Evolutionary conservation across 371 early-diverging fungal species (phyloP).

Genomic region (Circinella minor): DNA sequence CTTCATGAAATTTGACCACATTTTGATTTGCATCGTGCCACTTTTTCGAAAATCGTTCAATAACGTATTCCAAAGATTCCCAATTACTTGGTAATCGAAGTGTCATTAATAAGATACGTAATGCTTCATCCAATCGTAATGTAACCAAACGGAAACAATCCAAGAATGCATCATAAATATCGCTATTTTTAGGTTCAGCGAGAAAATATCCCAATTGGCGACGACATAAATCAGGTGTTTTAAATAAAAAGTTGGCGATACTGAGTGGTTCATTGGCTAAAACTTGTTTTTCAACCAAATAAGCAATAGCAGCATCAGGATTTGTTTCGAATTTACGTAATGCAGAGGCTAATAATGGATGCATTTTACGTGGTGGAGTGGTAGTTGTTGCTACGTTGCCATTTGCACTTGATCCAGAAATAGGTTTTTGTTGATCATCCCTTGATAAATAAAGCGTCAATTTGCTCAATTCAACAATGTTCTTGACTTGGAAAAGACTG

Average conservation of each 20-base stretch:
- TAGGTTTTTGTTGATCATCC: constrained; percentile 44
- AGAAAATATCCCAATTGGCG: constrained; percentile 73
- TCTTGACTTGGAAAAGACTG: constrained; percentile 67
- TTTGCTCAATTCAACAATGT: constrained; percentile 60
- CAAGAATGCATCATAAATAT: constrained; percentile 76
- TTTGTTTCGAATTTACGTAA: constrained; percentile 73
- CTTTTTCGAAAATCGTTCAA: constrained; percentile 79
- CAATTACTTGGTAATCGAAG: constrained; percentile 81
- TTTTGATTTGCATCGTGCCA: constrained; percentile 74
- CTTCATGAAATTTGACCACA: constrained; percentile 63
- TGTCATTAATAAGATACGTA: constrained; percentile 75
- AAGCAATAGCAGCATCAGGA: constrained; percentile 71
- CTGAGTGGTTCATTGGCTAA: constrained; percentile 69
- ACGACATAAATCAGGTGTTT: constrained; percentile 80
- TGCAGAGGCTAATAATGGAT: constrained; percentile 64
- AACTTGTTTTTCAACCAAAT: constrained; percentile 73
- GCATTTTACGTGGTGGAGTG: constrained; percentile 52
- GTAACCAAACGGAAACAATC: constrained; percentile 76
- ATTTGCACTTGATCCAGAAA: too few species aligned
- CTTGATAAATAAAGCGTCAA: constrained; percentile 56
- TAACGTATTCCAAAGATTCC: constrained; percentile 74
- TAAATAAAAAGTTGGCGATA: constrained; percentile 86
- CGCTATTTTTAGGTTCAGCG: constrained; percentile 53
- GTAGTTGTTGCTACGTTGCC: not conserved
- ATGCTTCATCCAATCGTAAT: constrained; percentile 78